Conservation (phyloP, 768 basidiomycete species). For the Leccinum aurantiacum region DNA sequence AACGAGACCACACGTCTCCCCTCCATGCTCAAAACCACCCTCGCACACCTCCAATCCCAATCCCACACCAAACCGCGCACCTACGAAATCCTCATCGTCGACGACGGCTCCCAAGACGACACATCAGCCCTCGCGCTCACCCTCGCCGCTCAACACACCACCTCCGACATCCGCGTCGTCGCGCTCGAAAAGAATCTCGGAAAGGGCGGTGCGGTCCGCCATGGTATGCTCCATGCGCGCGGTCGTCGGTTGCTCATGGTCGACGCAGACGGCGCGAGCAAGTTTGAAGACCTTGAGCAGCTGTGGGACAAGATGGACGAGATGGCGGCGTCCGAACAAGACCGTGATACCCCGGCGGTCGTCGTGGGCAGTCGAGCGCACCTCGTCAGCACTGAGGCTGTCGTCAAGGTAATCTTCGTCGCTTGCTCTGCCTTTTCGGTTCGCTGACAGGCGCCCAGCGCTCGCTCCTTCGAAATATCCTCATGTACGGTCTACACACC, state of each 20-base stretch:
- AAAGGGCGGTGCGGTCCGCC: constrained; percentile 91
- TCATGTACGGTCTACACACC: constrained; percentile 93
- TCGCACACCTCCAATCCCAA: constrained; percentile 51
- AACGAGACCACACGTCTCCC: constrained; percentile 87
- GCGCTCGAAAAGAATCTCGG: constrained; percentile 79
- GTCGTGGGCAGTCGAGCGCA: constrained; percentile 92
- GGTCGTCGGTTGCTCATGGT: constrained; percentile 84
- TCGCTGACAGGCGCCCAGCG: constrained; percentile 49
- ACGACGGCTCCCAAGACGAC: constrained; percentile 83
- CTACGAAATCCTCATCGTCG: constrained; percentile 83
- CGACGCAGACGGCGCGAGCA: constrained; percentile 92
- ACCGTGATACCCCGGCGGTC: constrained; percentile 52
- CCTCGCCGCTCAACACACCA: constrained; percentile 56
- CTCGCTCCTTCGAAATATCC: constrained; percentile 81
- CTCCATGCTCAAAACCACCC: constrained; percentile 74
- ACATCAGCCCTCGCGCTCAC: constrained; percentile 66
- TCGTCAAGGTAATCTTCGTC: constrained; percentile 68
- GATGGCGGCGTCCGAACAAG: constrained; percentile 34
- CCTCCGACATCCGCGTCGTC: constrained; percentile 72
- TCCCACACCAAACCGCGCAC: constrained; percentile 37
- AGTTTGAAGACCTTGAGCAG: constrained; percentile 79
- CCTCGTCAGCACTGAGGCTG: constrained; percentile 87
- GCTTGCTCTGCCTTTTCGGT: not conserved
- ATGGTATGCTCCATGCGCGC: constrained; percentile 83
- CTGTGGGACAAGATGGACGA: constrained; percentile 75